Base-by-base conservation (phyloP, 257 asterid genomes). In the Nicotiana attenuata region DNA sequence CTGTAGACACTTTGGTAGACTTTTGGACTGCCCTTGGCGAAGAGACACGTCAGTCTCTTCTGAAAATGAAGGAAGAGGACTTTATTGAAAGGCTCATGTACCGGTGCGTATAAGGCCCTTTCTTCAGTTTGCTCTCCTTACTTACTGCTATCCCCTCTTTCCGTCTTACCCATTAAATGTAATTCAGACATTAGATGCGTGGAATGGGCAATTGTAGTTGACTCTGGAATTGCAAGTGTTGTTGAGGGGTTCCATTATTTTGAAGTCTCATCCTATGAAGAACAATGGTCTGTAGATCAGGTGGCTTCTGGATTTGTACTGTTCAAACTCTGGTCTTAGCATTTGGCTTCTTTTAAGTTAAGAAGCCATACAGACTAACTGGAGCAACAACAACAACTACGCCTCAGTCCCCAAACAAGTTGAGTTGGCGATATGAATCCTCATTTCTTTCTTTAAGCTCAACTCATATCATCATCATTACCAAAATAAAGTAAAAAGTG, bases 21-120 rank as follows among this genome's bases (percentile, higher is more conserved):
- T 96, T 96, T 88, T 96, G 98, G 99, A 89, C 99, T 59, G 99
- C 99, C 19, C 96, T 94, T 73, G 98, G 98, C 63, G 98, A 96
- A 89, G 99, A 94, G 87, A 94, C 99, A 60, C 93, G 92, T 35
- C 97, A 84, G 45, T 94, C 98, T 85, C 97, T 96, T 87, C 83
- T 96, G 82, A 89, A 94, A 90, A 93, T 96, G 98, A 96, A 96
- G 89, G 99, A 96, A 88, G 99, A 96, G 83, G 99, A 96, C 87
- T 96, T 93, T 65, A 93, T 94, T 77, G 99, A 96, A 86, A 88
- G 98, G 87, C 98, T 96, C 73, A 93, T 93, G 97, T 93, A 91
- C 90, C 94, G 99, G 99, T 96, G 79, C 33, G 84, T 57, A 67
- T 80, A 61, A 71, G 61, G 59, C 63, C 13, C 22, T 83, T 81